A percentile compares a stretch with the other conserved stretches of the same genome.
phyloP scores from a whole-genome alignment of 1,284 basidiomycete species.

The Pseudozyma pruni region DNA sequence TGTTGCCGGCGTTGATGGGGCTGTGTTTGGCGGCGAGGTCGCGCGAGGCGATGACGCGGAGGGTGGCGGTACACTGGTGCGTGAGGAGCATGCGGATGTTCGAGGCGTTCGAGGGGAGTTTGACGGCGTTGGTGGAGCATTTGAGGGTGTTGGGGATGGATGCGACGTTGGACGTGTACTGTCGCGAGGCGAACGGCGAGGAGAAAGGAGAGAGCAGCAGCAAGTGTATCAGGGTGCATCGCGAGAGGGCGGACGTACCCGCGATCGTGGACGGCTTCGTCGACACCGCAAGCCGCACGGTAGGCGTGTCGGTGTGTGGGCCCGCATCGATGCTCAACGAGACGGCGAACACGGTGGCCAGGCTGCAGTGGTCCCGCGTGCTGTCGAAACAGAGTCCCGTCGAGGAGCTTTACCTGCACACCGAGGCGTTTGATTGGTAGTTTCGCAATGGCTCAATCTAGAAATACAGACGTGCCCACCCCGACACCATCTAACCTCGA shows the following conservation, averaged over 20 bases:
- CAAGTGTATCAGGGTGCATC: constrained; percentile 15
- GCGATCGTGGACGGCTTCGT: constrained; percentile 7
- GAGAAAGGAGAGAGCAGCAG: neutral
- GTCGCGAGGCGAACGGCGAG: neutral
- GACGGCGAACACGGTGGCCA: constrained; percentile 30
- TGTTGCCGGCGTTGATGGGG: constrained; percentile 36
- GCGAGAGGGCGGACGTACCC: constrained; percentile 15
- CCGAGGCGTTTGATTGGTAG: constrained; percentile 47
- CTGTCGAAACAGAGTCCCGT: constrained; percentile 3
- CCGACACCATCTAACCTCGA: constrained; percentile 23
- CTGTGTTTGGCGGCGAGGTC: constrained; percentile 25
- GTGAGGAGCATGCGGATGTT: constrained; percentile 12
- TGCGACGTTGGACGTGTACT: constrained; percentile 33
- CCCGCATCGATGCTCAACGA: constrained; percentile 44
- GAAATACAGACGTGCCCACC: constrained; percentile 33
- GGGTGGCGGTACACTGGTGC: constrained; percentile 27
- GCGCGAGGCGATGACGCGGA: constrained; percentile 7
- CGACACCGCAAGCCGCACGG: neutral
- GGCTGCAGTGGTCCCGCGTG: constrained; percentile 38
- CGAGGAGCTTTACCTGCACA: constrained; percentile 37
- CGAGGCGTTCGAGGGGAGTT: constrained; percentile 19
- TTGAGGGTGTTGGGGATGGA: constrained; percentile 17
- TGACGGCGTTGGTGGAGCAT: constrained; percentile 27
- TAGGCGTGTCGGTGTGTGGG: constrained; percentile 44
- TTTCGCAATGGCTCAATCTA: constrained; percentile 12